phyloP scores from a whole-genome alignment of 129 eudicot species.

The Lonicera japonica region DNA sequence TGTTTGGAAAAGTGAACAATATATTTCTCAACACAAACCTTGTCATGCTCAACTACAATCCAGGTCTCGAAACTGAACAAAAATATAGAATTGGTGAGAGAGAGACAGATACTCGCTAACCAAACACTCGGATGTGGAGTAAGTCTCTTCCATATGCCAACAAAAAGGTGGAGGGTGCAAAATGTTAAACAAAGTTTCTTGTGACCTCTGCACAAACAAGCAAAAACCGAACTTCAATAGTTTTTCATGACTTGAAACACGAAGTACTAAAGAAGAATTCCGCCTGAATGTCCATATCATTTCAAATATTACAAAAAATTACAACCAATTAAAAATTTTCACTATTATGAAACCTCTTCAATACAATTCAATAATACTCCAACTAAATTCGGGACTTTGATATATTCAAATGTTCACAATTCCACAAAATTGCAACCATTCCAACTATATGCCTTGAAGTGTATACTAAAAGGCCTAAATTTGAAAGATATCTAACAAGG shows the following conservation, averaged over 20 bases:
- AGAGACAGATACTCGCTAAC: constrained; percentile 62
- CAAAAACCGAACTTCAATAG: neutral
- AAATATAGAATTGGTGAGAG: constrained; percentile 61
- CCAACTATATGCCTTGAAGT: neutral
- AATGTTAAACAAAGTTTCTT: constrained; percentile 61
- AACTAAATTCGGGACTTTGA: neutral
- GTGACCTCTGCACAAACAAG: constrained; percentile 56
- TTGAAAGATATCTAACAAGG: neutral
- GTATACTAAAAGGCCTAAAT: neutral
- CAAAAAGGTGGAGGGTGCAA: constrained; percentile 63
- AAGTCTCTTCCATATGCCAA: constrained; percentile 57
- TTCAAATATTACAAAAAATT: too few species aligned
- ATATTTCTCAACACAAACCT: constrained; percentile 40
- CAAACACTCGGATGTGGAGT: constrained; percentile 52
- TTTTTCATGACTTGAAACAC: neutral
- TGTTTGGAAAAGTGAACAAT: neutral
- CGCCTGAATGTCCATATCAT: too few species aligned
- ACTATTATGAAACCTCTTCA: neutral
- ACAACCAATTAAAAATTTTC: too few species aligned
- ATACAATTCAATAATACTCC: neutral
- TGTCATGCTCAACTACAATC: constrained; percentile 90
- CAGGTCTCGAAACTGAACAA: constrained; percentile 86
- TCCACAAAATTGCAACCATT: neutral
- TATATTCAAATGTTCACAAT: too few species aligned
- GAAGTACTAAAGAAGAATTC: neutral